Conservation (phyloP, 805 yeast species). For the Schizosaccharomyces japonicus region DNA sequence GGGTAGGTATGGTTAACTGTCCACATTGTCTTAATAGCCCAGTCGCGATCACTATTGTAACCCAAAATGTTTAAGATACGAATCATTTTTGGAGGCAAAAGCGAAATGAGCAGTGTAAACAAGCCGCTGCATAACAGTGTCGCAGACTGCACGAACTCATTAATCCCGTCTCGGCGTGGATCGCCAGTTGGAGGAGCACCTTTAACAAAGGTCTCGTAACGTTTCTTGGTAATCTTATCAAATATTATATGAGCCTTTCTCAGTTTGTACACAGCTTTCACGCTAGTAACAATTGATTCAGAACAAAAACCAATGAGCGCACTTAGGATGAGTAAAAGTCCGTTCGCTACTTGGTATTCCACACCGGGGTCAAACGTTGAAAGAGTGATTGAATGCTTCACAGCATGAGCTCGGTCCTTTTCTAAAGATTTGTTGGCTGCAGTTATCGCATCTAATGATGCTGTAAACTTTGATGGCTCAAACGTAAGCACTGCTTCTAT, state of each 20-base stretch:
- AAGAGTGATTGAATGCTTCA: not conserved
- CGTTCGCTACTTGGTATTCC: not conserved
- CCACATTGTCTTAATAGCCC: not conserved
- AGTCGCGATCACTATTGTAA: not conserved
- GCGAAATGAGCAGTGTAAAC: not conserved
- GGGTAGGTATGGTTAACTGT: not conserved
- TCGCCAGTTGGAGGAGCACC: not conserved
- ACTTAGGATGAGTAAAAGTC: not conserved
- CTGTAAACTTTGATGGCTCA: not conserved
- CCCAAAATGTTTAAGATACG: not conserved
- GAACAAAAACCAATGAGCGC: constrained; percentile 1
- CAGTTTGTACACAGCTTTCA: not conserved
- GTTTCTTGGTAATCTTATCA: not conserved
- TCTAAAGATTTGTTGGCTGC: not conserved
- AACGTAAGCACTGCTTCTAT: not conserved
- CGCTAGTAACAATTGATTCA: constrained; percentile 1
- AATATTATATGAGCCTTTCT: not conserved
- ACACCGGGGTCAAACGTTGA: not conserved
- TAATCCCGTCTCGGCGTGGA: not conserved
- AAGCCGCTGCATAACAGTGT: not conserved
- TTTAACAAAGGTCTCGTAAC: not conserved
- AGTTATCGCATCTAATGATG: not conserved
- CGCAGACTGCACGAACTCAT: not conserved
- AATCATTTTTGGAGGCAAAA: constrained; percentile 1
- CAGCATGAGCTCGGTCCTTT: not conserved